Base-by-base conservation (phyloP, 2,329 filamentous ascomycete species). In the Ophiostoma sp. region DNA sequence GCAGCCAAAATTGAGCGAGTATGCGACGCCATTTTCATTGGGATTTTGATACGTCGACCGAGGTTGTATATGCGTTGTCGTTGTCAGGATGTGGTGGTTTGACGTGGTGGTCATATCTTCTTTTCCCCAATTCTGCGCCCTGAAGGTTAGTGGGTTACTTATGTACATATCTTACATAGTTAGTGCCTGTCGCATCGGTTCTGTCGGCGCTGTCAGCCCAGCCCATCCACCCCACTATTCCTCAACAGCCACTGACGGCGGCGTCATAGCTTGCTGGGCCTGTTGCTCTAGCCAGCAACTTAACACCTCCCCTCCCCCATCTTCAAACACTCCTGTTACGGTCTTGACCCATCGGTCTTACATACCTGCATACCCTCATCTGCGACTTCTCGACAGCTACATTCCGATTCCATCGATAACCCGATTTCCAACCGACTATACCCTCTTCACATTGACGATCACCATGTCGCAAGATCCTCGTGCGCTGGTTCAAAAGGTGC, bases 401-500 rank as follows among this genome's bases (percentile, higher is more conserved):
- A 27, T 13, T 65, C 35, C n/a, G 20, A 66, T 66, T 39, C 20
- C 36, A 41, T 66, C 64, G n/a, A 44, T 11, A 44, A 41, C 20
- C 20, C 35, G 10, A 41, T 27, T 44, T 23, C 39, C 41, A 31
- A 20, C 17, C 66, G 17, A 8, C 17, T 41, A 1, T 39, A 10
- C 33, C 35, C 35, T 15, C 33, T 20, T 23, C 62, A 41, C 35
- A 65, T 65, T 15, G 62, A 54, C 64, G 17, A 52, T 48, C 67
- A 68, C 31, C 66, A 74, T 74, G 73, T 68, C 73, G 13, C 73
- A 90, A 83, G 91, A 94, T 79, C 91, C 91, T 73, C 88, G 90
- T 78, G 89, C 88, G 74, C 83, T 95, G 71, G 84, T 94, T 67
- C 90, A 93, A 80, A 92, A 93, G 86, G 91, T 93, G 76, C 73